Evolutionary conservation across 495 filamentous ascomycete genomes (phyloP).

Genomic region (Astrothelium macrocarpum): DNA sequence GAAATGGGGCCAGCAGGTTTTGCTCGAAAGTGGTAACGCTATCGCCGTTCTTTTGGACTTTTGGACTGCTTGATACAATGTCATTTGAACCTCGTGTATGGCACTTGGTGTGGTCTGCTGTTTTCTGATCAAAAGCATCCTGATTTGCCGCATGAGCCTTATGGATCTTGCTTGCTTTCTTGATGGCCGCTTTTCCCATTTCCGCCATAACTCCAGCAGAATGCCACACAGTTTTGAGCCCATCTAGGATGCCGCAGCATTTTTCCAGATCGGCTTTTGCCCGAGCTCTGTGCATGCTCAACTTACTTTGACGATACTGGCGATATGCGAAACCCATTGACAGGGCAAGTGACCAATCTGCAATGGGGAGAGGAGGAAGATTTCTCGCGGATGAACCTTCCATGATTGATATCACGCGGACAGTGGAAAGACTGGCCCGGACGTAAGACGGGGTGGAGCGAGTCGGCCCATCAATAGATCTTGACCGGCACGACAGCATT

Average conservation of each 20-base stretch:
- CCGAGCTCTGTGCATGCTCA: conserved; percentile 53
- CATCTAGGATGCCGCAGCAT: conserved; percentile 47
- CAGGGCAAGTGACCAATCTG: conserved; percentile 55
- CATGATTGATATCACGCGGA: conserved; percentile 54
- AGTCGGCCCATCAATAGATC: conserved; percentile 32
- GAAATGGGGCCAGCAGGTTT: neutral
- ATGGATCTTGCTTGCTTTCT: neutral
- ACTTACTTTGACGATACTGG: conserved; percentile 55
- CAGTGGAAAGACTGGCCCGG: conserved; percentile 54
- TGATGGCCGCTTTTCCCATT: neutral
- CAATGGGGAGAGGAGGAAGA: conserved; percentile 52
- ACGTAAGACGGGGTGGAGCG: conserved; percentile 43
- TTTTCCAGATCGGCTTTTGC: conserved; percentile 51
- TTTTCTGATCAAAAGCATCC: no score
- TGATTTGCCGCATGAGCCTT: neutral
- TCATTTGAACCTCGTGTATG: neutral
- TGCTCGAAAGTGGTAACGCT: neutral
- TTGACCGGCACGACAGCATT: conserved; percentile 47
- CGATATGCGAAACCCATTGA: conserved; percentile 52
- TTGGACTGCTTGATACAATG: neutral
- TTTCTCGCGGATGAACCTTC: conserved; percentile 43
- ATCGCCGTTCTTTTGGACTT: neutral
- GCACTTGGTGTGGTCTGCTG: neutral
- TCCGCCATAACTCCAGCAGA: conserved; percentile 51
- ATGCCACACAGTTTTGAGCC: conserved; percentile 49